Evolutionary conservation across 2,329 filamentous ascomycete species (phyloP), one percentile per base, ranked within the genome.

Genomic region (Calonectria pseudoturangicola): DNA sequence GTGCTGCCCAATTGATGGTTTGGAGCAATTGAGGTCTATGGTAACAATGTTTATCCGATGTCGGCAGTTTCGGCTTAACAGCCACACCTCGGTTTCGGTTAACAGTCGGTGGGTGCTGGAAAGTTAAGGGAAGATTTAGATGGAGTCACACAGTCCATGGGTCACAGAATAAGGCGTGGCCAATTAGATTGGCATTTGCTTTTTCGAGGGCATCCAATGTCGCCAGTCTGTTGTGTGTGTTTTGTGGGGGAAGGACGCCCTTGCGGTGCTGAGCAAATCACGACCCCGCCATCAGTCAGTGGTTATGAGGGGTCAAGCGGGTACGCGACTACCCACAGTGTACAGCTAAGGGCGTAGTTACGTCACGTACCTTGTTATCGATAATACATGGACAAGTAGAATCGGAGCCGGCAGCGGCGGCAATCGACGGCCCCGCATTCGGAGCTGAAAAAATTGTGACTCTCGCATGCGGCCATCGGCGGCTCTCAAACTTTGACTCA

Each of bases 401-500:
- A n/a, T 56, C 28, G 51, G 15, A 33, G 30, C 48, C 13, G 25
- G 48, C 48, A 58, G 16, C 10, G 2, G 51, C 58, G 58, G 58
- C 39, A 63, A 47, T 6, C 58, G 13, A 33, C 58, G 27, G 58
- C 41, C 58, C 39, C 39, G 58, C 41, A 33, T 47, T 63, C 58
- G 58, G 58, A 47, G 58, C 58, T 63, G 58, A 5, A 21, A 47
- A 60, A 63, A 63, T 45, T 47, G 58, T 3, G 27, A 47, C 18
- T 47, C 41, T 21, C 41, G 27, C 39, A 21, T 47, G 58, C 39
- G 25, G 58, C 56, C 56, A 60, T 43, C 56, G 56, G 56, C 58
- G 21, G 21, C 16, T 15, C 21, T 45, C 39, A 63, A 15, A 47
- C 58, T 63, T 63, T 63, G 58, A 63, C 58, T 63, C 58, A 47